Percentiles rank a stretch among this genome's conserved stretches.
Evolutionary conservation across 148 eudicot genomes (phyloP).

Genomic region (Vaccinium myrtillus): DNA sequence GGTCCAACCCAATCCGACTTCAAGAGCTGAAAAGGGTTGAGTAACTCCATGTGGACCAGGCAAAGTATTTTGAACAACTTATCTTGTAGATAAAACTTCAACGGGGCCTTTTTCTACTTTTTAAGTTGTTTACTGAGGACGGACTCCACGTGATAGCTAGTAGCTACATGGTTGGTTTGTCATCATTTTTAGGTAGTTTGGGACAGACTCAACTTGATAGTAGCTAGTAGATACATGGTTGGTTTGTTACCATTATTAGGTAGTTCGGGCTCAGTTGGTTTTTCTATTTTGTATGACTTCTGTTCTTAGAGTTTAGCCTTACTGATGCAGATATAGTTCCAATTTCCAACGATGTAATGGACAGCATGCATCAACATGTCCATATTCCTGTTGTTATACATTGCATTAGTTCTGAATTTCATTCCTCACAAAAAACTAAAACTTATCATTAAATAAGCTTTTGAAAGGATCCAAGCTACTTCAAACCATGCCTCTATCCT

Average conservation of each 20-base stretch:
- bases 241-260: background rate
- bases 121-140: background rate
- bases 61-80: background rate
- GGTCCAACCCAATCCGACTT: background rate
- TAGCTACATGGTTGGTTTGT: background rate
- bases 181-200: background rate
- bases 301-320: background rate
- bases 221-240: background rate
- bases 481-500: background rate
- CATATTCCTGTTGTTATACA: background rate
- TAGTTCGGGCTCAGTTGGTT: background rate
- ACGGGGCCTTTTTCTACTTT: background rate
- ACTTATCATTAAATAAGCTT: background rate
- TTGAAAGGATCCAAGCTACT: background rate
- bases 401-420: background rate
- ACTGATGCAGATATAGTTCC: background rate
- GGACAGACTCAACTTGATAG: background rate
- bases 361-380: background rate
- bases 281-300: background rate
- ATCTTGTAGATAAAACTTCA: background rate
- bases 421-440: background rate
- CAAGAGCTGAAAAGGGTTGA: background rate
- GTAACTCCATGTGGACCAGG: background rate
- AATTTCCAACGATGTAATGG: background rate
- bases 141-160: background rate